Evolutionary conservation across 1,284 basidiomycete species (phyloP).

Genomic region (Xerocomus minutiporus): DNA sequence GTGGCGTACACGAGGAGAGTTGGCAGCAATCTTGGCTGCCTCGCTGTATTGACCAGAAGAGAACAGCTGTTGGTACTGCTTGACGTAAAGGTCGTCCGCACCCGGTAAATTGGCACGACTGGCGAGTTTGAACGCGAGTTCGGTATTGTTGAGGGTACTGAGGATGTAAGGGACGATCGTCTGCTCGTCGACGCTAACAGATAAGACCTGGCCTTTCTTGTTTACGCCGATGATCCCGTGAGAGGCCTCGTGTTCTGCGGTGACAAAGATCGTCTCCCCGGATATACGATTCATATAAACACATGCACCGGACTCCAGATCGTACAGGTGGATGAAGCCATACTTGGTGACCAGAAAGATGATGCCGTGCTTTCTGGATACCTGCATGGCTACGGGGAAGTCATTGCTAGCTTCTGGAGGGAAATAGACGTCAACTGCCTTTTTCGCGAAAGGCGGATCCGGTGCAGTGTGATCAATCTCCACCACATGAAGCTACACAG

Average conservation of each 20-base stretch:
- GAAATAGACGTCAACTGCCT: slow-evolving; percentile 99
- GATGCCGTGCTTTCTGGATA: slow-evolving; percentile 95
- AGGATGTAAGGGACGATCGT: slow-evolving; percentile 96
- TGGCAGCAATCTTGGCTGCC: slow-evolving; percentile 98
- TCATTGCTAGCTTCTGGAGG: slow-evolving; percentile 97
- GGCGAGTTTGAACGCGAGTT: slow-evolving; percentile 97
- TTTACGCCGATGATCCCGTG: slow-evolving; percentile 99
- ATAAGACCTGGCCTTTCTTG: slow-evolving; percentile 98
- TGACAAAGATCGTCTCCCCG: slow-evolving; percentile 99
- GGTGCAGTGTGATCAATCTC: slow-evolving; percentile 96
- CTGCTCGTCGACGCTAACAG: slow-evolving; percentile 95
- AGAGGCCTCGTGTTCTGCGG: slow-evolving; percentile 90
- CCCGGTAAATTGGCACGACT: slow-evolving; percentile 97
- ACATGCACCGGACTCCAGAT: slow-evolving; percentile 97
- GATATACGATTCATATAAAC: slow-evolving; percentile 99
- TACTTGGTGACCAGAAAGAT: slow-evolving; percentile 98
- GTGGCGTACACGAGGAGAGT: slow-evolving; percentile 76
- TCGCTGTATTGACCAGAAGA: slow-evolving; percentile 87
- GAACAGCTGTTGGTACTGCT: slow-evolving; percentile 95
- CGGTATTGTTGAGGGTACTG: slow-evolving; percentile 92
- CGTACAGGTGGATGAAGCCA: slow-evolving; percentile 99
- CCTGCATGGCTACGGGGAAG: slow-evolving; percentile 99
- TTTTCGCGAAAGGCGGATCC: slow-evolving; percentile 97
- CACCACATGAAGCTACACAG: slow-evolving; percentile 86
- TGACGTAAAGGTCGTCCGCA: slow-evolving; percentile 94